phyloP scores from a whole-genome alignment of 345 rosid species.

The Murraya paniculata region DNA sequence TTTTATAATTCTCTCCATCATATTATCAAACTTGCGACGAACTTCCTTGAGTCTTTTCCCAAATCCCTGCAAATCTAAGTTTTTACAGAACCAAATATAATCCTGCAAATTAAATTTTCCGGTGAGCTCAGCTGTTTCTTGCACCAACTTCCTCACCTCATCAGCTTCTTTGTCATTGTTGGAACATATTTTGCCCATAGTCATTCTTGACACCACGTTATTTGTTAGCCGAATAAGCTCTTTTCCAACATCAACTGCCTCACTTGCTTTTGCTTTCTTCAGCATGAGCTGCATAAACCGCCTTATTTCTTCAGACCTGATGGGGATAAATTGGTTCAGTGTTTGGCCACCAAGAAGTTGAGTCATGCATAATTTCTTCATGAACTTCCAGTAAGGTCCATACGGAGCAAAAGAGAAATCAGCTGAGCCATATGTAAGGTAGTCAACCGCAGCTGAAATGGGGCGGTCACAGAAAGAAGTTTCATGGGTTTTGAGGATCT shows the following conservation, averaged over 20 bases:
- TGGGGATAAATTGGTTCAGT: constrained; percentile 15
- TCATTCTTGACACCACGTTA: constrained; percentile 43
- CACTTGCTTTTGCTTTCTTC: constrained; percentile 28
- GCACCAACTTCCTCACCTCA: constrained; percentile 41
- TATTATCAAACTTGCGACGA: constrained; percentile 31
- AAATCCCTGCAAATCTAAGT: constrained; percentile 48
- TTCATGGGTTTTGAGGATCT: constrained; percentile 65
- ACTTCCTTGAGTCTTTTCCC: constrained; percentile 36
- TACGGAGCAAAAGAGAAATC: constrained; percentile 55
- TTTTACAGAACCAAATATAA: constrained; percentile 52
- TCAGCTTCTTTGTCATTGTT: constrained; percentile 29
- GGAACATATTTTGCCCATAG: constrained; percentile 39
- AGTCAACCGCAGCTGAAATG: constrained; percentile 30
- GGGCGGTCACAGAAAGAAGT: constrained; percentile 45
- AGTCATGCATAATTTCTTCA: constrained; percentile 56
- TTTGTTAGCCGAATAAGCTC: constrained; percentile 41
- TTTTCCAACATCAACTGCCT: constrained; percentile 39
- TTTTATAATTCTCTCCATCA: constrained; percentile 42
- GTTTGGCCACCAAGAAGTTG: constrained; percentile 45
- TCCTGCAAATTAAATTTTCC: constrained; percentile 59
- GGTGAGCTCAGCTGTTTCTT: constrained; percentile 30
- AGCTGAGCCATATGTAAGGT: constrained; percentile 52
- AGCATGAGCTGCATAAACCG: constrained; percentile 26
- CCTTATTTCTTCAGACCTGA: constrained; percentile 37
- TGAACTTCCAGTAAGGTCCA: constrained; percentile 68